A percentile compares a stretch with the other conserved stretches of the same genome.
Evolutionary conservation across 495 filamentous ascomycete species (phyloP).

Genomic region (Talaromyces ruber): DNA sequence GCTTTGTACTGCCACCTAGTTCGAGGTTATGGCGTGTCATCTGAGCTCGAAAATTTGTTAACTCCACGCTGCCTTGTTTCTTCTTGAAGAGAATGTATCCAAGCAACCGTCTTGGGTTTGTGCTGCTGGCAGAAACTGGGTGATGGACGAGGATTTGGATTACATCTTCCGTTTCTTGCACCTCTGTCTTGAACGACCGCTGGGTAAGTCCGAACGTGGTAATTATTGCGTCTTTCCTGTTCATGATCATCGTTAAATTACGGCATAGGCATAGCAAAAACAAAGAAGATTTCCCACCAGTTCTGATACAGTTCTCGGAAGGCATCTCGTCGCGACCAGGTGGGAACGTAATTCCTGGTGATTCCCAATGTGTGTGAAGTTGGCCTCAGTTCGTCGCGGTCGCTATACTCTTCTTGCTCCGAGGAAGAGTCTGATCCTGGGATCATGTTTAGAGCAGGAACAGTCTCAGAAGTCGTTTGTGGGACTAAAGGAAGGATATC

Average conservation of each 20-base stretch:
- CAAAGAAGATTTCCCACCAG: slow-evolving; percentile 6
- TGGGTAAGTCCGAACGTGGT: neutral
- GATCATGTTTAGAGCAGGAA: neutral
- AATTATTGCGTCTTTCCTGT: slow-evolving; percentile 7
- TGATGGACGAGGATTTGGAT: neutral
- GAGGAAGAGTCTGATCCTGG: neutral
- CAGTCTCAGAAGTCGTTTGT: neutral
- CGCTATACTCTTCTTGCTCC: neutral
- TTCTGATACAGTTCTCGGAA: slow-evolving; percentile 10
- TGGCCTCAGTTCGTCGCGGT: neutral
- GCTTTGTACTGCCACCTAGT: neutral
- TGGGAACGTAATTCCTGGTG: neutral
- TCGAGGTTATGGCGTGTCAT: neutral
- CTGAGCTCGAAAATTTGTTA: neutral
- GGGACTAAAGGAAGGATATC: neutral
- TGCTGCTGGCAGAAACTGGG: neutral
- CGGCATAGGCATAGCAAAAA: neutral
- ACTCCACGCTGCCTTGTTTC: neutral
- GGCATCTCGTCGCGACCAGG: slow-evolving; percentile 1
- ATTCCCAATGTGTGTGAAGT: neutral
- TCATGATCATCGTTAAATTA: neutral
- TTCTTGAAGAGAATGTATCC: slow-evolving; percentile 5
- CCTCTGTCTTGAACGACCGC: neutral
- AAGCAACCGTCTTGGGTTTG: neutral
- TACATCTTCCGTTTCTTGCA: neutral